Conservation (phyloP, 805 yeast genomes). For the Candida manassasensis region DNA sequence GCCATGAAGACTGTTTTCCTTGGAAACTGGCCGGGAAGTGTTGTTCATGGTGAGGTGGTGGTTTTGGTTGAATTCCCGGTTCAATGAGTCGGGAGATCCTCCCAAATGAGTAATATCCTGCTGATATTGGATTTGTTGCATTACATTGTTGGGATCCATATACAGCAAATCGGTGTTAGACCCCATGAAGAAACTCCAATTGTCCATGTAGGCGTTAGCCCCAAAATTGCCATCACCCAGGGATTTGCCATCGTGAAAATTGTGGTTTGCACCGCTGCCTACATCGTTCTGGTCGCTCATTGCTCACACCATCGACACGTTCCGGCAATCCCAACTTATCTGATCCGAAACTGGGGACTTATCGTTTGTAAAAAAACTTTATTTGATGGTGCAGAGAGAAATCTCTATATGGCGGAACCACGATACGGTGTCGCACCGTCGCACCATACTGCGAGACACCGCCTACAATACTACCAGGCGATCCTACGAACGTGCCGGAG, state of each 20-base stretch:
- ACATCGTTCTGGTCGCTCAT: not conserved
- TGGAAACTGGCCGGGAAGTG: no score
- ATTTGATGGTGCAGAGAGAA: not conserved
- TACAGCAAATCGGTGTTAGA: slow-evolving; percentile 4
- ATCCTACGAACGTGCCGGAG: no score
- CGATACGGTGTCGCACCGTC: no score
- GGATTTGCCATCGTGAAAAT: slow-evolving; percentile 2
- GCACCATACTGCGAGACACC: no score
- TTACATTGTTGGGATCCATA: slow-evolving; percentile 4
- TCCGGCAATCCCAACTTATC: not conserved
- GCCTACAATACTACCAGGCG: no score
- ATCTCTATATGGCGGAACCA: no score
- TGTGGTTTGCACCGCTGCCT: not conserved
- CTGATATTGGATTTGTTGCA: slow-evolving; percentile 4
- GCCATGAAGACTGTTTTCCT: not conserved
- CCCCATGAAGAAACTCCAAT: slow-evolving; percentile 3
- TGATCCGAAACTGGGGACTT: no score
- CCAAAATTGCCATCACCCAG: not conserved
- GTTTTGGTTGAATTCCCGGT: not conserved
- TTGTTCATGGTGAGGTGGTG: no score
- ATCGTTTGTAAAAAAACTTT: slow-evolving; percentile 1
- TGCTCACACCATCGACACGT: not conserved
- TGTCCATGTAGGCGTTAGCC: slow-evolving; percentile 4
- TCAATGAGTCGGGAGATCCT: not conserved
- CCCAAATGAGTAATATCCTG: slow-evolving; percentile 3